Conservation (phyloP, 1,284 basidiomycete genomes). For the Cryptococcus deneoformans region DNA sequence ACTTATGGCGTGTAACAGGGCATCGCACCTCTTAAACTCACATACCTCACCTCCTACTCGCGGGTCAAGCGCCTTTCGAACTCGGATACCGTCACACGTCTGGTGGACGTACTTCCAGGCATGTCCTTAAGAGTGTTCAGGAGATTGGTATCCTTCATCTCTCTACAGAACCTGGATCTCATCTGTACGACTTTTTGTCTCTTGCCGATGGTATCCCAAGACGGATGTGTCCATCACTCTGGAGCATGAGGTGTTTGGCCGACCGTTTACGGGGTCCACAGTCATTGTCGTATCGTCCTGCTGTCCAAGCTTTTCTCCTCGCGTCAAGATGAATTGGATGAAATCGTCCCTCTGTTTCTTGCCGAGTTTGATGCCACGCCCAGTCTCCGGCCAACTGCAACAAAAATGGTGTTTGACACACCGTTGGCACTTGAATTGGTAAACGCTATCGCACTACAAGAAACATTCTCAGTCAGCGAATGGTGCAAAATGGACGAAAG, state of each 20-base stretch:
- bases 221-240: constrained; percentile 57
- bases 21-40: constrained; percentile 81
- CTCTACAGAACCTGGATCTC: constrained; percentile 71
- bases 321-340: too few relatives aligned
- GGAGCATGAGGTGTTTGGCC: constrained; percentile 74
- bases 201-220: constrained; percentile 80
- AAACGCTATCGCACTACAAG: too few relatives aligned
- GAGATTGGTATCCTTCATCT: constrained; percentile 77
- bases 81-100: constrained; percentile 54
- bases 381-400: too few relatives aligned
- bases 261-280: constrained; percentile 52
- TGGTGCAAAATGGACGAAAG: too few relatives aligned
- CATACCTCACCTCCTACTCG: constrained; percentile 69
- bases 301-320: too few relatives aligned
- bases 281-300: too few relatives aligned
- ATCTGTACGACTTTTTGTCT: constrained; percentile 84
- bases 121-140: constrained; percentile 82
- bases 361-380: too few relatives aligned
- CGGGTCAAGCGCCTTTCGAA: constrained; percentile 81
- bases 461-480: too few relatives aligned
- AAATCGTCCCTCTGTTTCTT: too few relatives aligned
- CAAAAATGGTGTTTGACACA: too few relatives aligned
- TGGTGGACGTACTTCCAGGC: constrained; percentile 57
- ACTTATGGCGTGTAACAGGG: constrained; percentile 52
- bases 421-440: too few relatives aligned